Base-by-base conservation (phyloP, 768 basidiomycete species). In the Boletus reticulatus region DNA sequence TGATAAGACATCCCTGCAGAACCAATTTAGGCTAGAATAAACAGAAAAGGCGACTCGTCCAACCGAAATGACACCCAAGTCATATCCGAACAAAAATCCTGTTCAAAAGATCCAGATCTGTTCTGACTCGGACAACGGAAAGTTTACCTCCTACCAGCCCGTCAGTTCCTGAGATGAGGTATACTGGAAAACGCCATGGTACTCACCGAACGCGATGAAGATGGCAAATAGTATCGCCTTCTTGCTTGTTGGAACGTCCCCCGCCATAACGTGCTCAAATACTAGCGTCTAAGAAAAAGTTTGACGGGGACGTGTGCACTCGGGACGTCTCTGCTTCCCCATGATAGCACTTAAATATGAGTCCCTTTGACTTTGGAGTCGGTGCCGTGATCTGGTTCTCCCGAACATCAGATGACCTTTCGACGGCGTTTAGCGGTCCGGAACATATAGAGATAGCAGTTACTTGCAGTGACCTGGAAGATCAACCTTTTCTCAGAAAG, bases 41-140 rank as follows among this genome's bases (percentile, higher is more conserved):
- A 53, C 37, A n/a, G 13, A 46, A 24, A 37, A 52, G 4, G 19
- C 17, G 36, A 19, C 44, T 16, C 6, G 5, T 67, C 78, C 50
- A 57, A 87, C 85, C 52, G 87, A 88, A 57, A 88, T 88, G 52
- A 89, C 84, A 68, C 88, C 86, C 66, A 89, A 87, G 59, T 89
- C 87, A 67, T 88, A 89, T 57, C 87, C 86, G 53, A 87, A 88
- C 10, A 88, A 70, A 67, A 86, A 87, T 12, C 84, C 84, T 61
- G 38, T 4, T 6, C 16, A 41, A 44, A 36, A 50, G n/a, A 27
- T 62, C 29, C 12, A 38, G 19, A 7, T 31, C 29, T 9, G 20
- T 42, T 20, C 12, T 8, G 12, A 52, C 31, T 5, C 4, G 47
- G 43, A 62, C 11, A 43, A 5, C 9, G 14, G 20, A 46, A 27